Percentiles rank a stretch among this genome's conserved stretches.
These are phyloP conservation scores for Terfezia claveryi DNA, from an alignment of 495 filamentous ascomycete species.

Conservation along the genomic window DNA sequence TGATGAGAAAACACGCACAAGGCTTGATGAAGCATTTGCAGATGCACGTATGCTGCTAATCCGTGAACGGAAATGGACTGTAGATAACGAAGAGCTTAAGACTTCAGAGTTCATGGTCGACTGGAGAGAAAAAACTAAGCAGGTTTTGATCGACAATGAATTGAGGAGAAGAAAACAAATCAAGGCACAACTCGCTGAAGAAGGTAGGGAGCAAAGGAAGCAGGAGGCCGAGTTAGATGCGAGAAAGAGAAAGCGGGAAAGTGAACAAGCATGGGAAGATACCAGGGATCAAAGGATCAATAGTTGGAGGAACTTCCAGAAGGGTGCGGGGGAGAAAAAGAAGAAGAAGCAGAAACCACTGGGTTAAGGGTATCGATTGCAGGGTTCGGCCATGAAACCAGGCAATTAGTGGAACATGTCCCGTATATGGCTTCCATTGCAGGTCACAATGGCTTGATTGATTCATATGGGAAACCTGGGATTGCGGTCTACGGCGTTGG, in stretches of 20 bases:
- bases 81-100: constrained; percentile 69
- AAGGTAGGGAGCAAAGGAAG: constrained; percentile 72
- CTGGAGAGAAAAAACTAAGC: constrained; percentile 81
- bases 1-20: constrained; percentile 74
- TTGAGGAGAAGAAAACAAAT: constrained; percentile 58
- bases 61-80: constrained; percentile 75
- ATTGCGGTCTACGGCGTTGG: too few species aligned
- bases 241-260: constrained; percentile 79
- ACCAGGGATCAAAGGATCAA: constrained; percentile 77
- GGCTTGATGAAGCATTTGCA: constrained; percentile 82
- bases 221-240: constrained; percentile 69
- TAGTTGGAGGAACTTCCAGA: constrained; percentile 85
- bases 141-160: constrained; percentile 85
- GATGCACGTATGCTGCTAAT: constrained; percentile 89
- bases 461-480: too few species aligned
- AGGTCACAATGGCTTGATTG: too few species aligned
- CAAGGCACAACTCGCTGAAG: constrained; percentile 90
- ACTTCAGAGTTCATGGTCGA: constrained; percentile 56
- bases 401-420: too few species aligned
- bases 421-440: too few species aligned
- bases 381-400: background rate
- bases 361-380: constrained; percentile 23
- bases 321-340: constrained; percentile 50
- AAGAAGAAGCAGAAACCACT: constrained; percentile 89
- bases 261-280: constrained; percentile 83